Evolutionary conservation across 2,329 filamentous ascomycete genomes (phyloP).

Genomic region (Cordyceps tenuipes): DNA sequence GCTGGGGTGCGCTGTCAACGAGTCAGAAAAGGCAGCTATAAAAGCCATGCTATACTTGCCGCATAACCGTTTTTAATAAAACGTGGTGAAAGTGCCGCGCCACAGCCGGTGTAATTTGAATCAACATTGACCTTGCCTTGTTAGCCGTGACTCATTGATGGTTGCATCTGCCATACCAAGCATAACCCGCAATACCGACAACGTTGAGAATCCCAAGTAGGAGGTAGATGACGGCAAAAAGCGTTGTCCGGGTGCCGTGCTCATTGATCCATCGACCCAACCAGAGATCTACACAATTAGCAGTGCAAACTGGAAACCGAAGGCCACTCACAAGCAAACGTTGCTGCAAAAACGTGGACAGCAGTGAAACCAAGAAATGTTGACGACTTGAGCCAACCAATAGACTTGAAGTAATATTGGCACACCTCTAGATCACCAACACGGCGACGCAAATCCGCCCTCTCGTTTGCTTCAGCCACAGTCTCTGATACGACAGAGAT

Average conservation of each 20-base stretch:
- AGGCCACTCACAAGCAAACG: slow-evolving; percentile 14
- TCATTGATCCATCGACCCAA: slow-evolving; percentile 20
- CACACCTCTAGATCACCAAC: slow-evolving; percentile 16
- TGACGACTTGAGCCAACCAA: slow-evolving; percentile 8
- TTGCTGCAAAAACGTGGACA: slow-evolving; percentile 16
- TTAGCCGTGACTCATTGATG: background rate
- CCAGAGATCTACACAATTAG: slow-evolving; percentile 16
- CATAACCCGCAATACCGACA: slow-evolving; percentile 14
- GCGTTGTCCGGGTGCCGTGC: slow-evolving; percentile 14
- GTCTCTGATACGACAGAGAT: background rate
- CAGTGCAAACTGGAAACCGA: background rate
- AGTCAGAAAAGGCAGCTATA: background rate
- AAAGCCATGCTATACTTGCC: background rate
- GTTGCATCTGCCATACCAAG: background rate
- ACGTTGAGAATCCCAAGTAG: slow-evolving; percentile 14
- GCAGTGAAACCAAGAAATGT: slow-evolving; percentile 9
- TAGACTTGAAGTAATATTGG: slow-evolving; percentile 16
- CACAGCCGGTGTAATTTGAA: slow-evolving; percentile 19
- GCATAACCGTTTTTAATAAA: slow-evolving; percentile 24
- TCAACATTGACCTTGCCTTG: background rate
- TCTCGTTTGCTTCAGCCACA: background rate
- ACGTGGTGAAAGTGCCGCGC: slow-evolving; percentile 17
- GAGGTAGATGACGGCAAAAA: slow-evolving; percentile 16
- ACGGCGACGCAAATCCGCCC: slow-evolving; percentile 2
- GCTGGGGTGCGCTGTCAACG: slow-evolving; percentile 21